Evolutionary conservation across 2,329 filamentous ascomycete genomes (phyloP).

Genomic region (Clonostachys solani): DNA sequence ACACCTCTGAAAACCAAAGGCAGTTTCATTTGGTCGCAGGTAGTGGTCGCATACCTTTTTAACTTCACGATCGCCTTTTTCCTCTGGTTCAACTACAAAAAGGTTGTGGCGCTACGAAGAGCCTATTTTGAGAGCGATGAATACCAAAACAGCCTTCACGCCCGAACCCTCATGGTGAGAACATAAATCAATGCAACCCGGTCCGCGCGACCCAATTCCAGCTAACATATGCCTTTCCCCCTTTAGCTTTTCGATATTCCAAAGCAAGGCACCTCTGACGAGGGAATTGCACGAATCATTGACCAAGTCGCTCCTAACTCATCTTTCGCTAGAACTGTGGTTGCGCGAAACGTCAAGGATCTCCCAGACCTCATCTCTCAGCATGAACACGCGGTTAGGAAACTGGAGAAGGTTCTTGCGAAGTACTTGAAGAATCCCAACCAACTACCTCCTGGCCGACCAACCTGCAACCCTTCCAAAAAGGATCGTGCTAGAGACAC

Average conservation of each 20-base stretch:
- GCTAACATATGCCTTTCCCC: neutral
- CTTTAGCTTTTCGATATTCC: constrained; percentile 76
- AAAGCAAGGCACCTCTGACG: constrained; percentile 70
- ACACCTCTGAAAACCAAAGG: constrained; percentile 54
- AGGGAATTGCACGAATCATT: constrained; percentile 80
- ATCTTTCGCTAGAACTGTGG: constrained; percentile 72
- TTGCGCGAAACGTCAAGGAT: constrained; percentile 89
- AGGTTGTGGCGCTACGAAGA: constrained; percentile 65
- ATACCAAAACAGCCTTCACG: constrained; percentile 83
- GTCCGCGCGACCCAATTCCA: neutral
- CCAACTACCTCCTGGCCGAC: constrained; percentile 71
- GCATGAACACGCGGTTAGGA: constrained; percentile 75
- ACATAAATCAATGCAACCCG: neutral
- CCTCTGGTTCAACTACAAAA: constrained; percentile 86
- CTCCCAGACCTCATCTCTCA: constrained; percentile 81
- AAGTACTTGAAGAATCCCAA: constrained; percentile 88
- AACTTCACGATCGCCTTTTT: constrained; percentile 75
- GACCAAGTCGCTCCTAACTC: constrained; percentile 76
- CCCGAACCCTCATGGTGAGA: constrained; percentile 62
- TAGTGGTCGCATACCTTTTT: constrained; percentile 59
- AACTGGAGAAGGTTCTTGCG: constrained; percentile 78
- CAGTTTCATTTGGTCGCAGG: constrained; percentile 52
- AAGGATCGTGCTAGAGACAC: constrained; percentile 66
- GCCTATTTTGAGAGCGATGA: constrained; percentile 81
- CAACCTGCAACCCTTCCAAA: constrained; percentile 75